A percentile compares a stretch with the other conserved stretches of the same genome.
Evolutionary conservation across 1,284 basidiomycete genomes (phyloP).

Genomic region (Pterula multifida): DNA sequence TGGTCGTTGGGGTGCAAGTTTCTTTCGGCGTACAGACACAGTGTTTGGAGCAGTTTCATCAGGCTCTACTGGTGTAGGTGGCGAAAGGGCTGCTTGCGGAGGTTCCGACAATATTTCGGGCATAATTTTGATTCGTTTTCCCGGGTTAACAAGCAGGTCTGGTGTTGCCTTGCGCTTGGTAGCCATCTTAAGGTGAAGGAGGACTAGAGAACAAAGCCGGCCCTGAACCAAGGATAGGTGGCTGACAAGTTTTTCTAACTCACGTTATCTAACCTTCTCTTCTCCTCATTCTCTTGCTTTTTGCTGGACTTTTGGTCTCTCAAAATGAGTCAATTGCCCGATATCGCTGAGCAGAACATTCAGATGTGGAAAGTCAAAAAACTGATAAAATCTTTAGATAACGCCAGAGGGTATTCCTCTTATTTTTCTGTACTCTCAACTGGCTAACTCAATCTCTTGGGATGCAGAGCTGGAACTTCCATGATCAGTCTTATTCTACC

Average conservation of each 20-base stretch:
- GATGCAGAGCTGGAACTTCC: slow-evolving; percentile 79
- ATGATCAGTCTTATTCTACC: slow-evolving; percentile 99
- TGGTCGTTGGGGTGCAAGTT: slow-evolving; percentile 59
- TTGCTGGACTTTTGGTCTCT: slow-evolving; percentile 19
- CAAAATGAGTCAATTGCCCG: slow-evolving; percentile 52
- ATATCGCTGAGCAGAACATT: slow-evolving; percentile 69
- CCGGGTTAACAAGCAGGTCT: slow-evolving; percentile 8
- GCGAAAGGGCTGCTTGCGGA: background rate
- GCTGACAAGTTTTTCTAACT: background rate
- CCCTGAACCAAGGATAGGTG: background rate
- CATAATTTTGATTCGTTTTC: slow-evolving; percentile 21
- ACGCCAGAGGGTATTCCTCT: slow-evolving; percentile 67
- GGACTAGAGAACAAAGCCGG: background rate
- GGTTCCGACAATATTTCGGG: background rate
- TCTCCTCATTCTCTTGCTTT: slow-evolving; percentile 7
- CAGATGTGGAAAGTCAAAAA: slow-evolving; percentile 98
- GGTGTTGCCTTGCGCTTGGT: slow-evolving; percentile 24
- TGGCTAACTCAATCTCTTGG: slow-evolving; percentile 12
- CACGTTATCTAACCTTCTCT: background rate
- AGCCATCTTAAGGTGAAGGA: background rate
- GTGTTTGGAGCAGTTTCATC: slow-evolving; percentile 2
- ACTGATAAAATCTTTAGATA: slow-evolving; percentile 91
- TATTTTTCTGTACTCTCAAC: background rate
- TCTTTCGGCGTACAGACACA: slow-evolving; percentile 23
- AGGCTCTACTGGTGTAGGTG: background rate